A percentile compares a stretch with the other conserved stretches of the same genome.
Evolutionary conservation across 1,139 yeast genomes (phyloP).

Genomic region (Arxiozyma bovina): DNA sequence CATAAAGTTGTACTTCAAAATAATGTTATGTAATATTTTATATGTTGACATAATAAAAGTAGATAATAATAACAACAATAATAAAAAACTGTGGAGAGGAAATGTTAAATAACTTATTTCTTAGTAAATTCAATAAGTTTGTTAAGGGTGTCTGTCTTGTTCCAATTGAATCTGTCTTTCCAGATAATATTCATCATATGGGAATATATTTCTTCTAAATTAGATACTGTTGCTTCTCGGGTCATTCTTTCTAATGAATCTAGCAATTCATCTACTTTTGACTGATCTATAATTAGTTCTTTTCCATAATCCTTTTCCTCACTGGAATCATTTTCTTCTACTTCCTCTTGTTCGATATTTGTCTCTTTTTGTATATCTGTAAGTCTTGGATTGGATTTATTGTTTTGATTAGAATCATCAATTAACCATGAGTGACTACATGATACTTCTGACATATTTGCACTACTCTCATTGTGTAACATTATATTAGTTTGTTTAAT

Average conservation of each 20-base stretch:
- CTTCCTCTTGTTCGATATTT: slow-evolving; percentile 14
- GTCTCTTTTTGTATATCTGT: background rate
- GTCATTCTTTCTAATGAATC: slow-evolving; percentile 37
- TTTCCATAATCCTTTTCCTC: background rate
- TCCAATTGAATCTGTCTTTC: slow-evolving; percentile 59
- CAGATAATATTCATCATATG: slow-evolving; percentile 66
- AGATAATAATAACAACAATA: too few species aligned
- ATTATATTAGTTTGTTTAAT: background rate
- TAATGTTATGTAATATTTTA: too few species aligned
- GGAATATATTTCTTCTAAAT: slow-evolving; percentile 66
- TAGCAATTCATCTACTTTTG: slow-evolving; percentile 7
- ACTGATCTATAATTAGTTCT: slow-evolving; percentile 2
- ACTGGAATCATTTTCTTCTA: slow-evolving; percentile 23
- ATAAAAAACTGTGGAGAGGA: too few species aligned
- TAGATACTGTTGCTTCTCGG: slow-evolving; percentile 50
- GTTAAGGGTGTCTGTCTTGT: slow-evolving; percentile 40
- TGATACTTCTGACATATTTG: background rate
- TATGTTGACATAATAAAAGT: background rate
- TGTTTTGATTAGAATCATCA: background rate
- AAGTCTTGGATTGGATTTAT: too few species aligned
- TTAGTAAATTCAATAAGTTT: slow-evolving; percentile 2
- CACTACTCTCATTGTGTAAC: background rate
- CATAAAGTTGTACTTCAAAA: too few species aligned
- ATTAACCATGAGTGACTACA: background rate
- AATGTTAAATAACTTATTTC: background rate